Evolutionary conservation across 2,329 filamentous ascomycete genomes (phyloP), one percentile per base, ranked within the genome.

Genomic region (Talaromyces pinophilus): DNA sequence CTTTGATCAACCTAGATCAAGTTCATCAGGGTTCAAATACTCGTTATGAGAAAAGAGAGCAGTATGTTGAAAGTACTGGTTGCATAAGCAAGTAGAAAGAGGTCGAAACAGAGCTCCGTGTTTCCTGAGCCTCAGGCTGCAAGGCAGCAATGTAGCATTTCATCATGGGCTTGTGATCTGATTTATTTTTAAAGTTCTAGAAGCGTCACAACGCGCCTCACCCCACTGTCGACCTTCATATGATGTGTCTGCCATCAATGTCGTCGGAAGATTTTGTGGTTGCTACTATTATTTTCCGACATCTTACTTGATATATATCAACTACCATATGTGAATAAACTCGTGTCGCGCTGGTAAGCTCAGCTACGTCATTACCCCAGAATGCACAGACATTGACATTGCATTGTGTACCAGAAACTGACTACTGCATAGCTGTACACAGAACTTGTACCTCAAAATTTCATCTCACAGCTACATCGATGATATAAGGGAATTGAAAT

Each of bases 171-270:
- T 30, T 30, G 28, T 30, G 28, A 30, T 54, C 15, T 33, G 50
- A 54, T 48, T n/a, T 62, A 22, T 42, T 40, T 52, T 54, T 15
- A 22, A 57, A 33, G 25, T 71, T 71, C 69, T 71, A 69, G 69
- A 71, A 71, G 66, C 66, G 63, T 71, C 69, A 63, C 65, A 25
- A 25, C 25, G 25, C 25, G 25, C 25, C 25, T 25, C 25, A 25
- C 52, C 62, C 62, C 62, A 17, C 62, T 50, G 48, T 42, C 57
- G 15, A 30, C 19, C 40, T 40, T 40, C 33, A 38, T 19, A 38
- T 40, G 54, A 46, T 3, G 22, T 30, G 3, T 46, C 57, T 46
- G 28, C 57, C 38, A 25, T n/a, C 13, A 6, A 46, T 46, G 40
- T 60, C 7, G 35, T 60, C 22, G 19, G 40, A 33, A 42, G 2